Base-by-base conservation (phyloP, 1,284 basidiomycete species). In the Cryptococcus depauperatus region DNA sequence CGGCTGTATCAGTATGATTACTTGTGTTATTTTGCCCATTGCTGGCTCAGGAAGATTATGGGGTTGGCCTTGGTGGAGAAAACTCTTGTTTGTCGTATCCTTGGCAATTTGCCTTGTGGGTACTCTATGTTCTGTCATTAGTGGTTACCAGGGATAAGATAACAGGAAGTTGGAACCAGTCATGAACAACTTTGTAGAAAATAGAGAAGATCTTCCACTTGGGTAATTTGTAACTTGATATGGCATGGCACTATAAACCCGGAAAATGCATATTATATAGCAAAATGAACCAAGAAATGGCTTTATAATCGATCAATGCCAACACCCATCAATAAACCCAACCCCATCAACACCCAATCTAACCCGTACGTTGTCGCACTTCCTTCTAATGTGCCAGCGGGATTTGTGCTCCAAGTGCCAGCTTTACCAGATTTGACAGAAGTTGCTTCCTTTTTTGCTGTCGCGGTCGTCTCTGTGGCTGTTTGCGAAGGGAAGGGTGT, bases 1-100 rank as follows among this genome's bases (percentile, higher is more conserved):
- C 3, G 81, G 82, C 9, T 88, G 87, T 60, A 79, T 84, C 35
- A 83, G 85, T 0, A 86, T 90, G 60, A 70, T 83, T 52, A 77
- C 86, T 16, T 83, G 82, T 55, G 78, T 87, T 37, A 81, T 89
- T 55, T 82, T 84, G 1, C 87, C 87, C 3, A 73, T 88, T 32
- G 74, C 75, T 37, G 77, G 76, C 37, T 71, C 84, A 39, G 74
- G 76, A 6, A 69, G 77, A 19, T 45, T 65, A 4, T 62, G 59
- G 45, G 66, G 67, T 13, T 74, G 70, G 49, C 79, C 75, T 46
- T 71, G 72, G 52, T 62, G n/a, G n/a, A n/a, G n/a, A n/a, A n/a
- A n/a, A n/a, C n/a, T n/a, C n/a, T n/a, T n/a, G n/a, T n/a, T n/a
- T n/a, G n/a, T n/a, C n/a, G n/a, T n/a, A n/a, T n/a, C n/a, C n/a